Evolutionary conservation across 2,329 filamentous ascomycete species (phyloP), one percentile per base, ranked within the genome.

Genomic region (Calonectria hongkongensis): DNA sequence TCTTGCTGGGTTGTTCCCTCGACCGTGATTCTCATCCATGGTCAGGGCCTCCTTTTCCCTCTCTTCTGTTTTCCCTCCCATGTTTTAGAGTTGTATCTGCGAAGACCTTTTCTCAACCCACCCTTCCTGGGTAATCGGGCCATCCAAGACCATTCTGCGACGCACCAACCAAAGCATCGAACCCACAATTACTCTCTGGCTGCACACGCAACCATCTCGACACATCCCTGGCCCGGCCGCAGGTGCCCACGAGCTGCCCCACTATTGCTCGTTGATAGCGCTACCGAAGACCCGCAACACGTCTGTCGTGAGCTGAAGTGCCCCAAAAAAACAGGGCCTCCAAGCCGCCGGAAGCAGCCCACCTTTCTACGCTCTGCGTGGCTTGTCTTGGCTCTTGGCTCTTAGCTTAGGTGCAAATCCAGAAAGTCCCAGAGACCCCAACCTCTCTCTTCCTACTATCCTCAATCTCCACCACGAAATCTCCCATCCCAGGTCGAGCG

Each of bases 401-500:
- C 54, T 64, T 51, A 45, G 54, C 56, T 25, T 68, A 28, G 56
- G 56, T 62, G 66, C 54, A 45, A 66, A 33, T 58, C 43, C 63
- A 71, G 16, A 47, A 63, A 62, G 43, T 25, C 72, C 36, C 60
- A 56, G 48, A 39, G 64, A 8, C 66, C 77, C 79, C 79, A 81
- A 74, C 80, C 79, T 79, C 79, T 79, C 77, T 80, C 71, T 62
- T 74, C 68, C 73, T 56, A 68, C 72, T 72, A 68, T 68, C 48
- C 63, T 67, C 69, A 74, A 79, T 80, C 77, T 77, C 79, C 82
- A 79, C 81, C 73, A 30, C 74, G 78, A 81, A 79, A 77, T 80
- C 78, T 76, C 77, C 75, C 75, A 71, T 76, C 76, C 71, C 68
- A 73, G 63, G 75, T 70, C 72, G 73, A 72, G 73, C 77, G 75